Base-by-base conservation (phyloP, 768 basidiomycete species). In the Xanthoconium purpureum region DNA sequence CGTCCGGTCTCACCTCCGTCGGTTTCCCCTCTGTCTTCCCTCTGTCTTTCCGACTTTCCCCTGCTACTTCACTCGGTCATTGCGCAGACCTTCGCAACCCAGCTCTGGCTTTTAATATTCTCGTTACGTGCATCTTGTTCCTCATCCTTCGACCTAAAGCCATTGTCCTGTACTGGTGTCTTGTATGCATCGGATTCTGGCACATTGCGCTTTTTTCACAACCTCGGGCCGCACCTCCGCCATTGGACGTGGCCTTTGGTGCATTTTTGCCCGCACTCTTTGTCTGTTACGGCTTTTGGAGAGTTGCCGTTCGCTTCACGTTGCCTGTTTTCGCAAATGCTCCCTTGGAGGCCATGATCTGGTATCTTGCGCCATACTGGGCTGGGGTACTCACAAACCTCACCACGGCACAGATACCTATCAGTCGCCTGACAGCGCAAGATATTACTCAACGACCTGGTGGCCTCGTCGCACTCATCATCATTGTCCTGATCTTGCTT, bases 101-200 rank as follows among this genome's bases (percentile, higher is more conserved):
- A 33, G 91, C 88, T 0, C 78, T 94, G 53, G 85, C 80, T 7
- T 84, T 89, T 75, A 88, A 94, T 67, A 75, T 89, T 42, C 65
- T 88, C 37, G 73, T 88, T 51, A 86, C 85, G 0, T 82, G 79
- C 65, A 61, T 84, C 30, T 74, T 94, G 44, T 91, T 90, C 69
- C 75, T 90, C 39, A 62, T 94, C 47, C 75, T 94, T 45, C 84
- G 89, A 15, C 89, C 89, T 2, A 83, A 76, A 63, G 77, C 87
- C 3, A 78, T 90, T 58, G 73, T 90, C 33, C 70, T 84, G 3
- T 91, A 79, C 70, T 90, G 88, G 87, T 85, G 79, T 63, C 75
- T 91, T n/a, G 83, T 89, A 7, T 89, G 84, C 73, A 88, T 90
- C 44, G 88, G 91, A 2, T 94, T 83, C 68, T 94, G 92, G 91